Conservation (phyloP, 2,329 filamentous ascomycete species). For the Fusarium fracticaudum region DNA sequence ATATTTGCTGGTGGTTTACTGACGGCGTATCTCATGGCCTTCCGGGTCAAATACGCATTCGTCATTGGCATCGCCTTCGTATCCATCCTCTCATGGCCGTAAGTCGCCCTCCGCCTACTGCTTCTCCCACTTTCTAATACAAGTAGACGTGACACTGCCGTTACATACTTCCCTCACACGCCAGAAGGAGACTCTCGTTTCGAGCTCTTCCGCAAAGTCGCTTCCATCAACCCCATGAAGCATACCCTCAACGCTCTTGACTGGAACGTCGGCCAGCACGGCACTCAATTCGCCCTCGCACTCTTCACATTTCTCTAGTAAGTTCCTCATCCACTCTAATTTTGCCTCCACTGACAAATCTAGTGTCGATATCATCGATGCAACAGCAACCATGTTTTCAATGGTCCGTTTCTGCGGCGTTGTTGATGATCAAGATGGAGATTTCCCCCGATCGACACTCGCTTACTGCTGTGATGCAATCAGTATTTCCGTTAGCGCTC, state of each 20-base stretch:
- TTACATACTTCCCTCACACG: conserved; percentile 81
- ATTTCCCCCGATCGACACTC: conserved; percentile 82
- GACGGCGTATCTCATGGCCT: conserved; percentile 79
- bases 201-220: conserved; percentile 83
- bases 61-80: conserved; percentile 81
- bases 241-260: conserved; percentile 72
- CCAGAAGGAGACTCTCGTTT: conserved; percentile 72
- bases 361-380: conserved; percentile 74
- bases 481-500: conserved; percentile 71
- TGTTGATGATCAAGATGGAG: conserved; percentile 68
- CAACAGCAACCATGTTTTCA: conserved; percentile 75
- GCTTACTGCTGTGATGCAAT: conserved; percentile 75
- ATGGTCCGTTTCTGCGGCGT: conserved; percentile 76
- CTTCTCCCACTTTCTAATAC: neutral
- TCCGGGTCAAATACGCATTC: conserved; percentile 82
- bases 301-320: conserved; percentile 75
- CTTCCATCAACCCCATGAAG: conserved; percentile 78
- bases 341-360: fast-evolving
- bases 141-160: conserved; percentile 57
- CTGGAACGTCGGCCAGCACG: conserved; percentile 72
- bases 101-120: conserved; percentile 46
- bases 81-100: conserved; percentile 84
- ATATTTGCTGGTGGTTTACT: conserved; percentile 82
- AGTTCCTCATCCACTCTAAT: neutral
- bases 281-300: conserved; percentile 77